phyloP scores from a whole-genome alignment of 1,284 basidiomycete genomes.

The Puccinia novopanici region DNA sequence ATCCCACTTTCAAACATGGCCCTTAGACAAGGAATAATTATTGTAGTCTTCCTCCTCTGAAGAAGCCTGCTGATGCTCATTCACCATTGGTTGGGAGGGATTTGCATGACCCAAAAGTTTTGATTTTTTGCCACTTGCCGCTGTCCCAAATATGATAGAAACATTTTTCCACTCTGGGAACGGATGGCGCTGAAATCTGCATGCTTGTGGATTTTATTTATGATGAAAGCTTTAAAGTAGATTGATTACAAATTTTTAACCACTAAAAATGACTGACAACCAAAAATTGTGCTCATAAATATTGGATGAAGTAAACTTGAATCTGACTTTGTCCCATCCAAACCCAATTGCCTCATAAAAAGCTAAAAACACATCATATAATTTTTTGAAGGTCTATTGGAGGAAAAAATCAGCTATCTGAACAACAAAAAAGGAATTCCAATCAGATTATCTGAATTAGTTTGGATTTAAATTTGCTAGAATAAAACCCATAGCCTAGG shows the following conservation, averaged over 20 bases:
- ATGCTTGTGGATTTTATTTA: background rate
- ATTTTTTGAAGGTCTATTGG: background rate
- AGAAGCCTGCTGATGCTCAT: too few relatives aligned
- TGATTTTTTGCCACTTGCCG: background rate
- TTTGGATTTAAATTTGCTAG: too few relatives aligned
- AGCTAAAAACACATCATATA: background rate
- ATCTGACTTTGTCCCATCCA: conserved; percentile 11
- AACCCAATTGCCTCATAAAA: background rate
- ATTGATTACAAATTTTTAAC: background rate
- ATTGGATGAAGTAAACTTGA: background rate
- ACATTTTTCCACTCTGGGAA: background rate
- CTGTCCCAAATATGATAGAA: background rate
- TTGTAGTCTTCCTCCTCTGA: too few relatives aligned
- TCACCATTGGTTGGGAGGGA: too few relatives aligned
- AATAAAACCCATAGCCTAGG: too few relatives aligned
- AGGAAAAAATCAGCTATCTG: background rate
- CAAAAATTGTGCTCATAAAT: background rate
- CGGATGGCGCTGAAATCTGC: background rate
- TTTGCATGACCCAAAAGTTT: too few relatives aligned
- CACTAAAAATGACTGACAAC: background rate
- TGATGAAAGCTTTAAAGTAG: background rate
- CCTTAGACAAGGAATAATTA: too few relatives aligned
- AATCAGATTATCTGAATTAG: too few relatives aligned
- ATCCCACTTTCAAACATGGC: too few relatives aligned
- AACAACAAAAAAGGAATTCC: background rate